Percentiles rank a stretch among this genome's conserved stretches.
These are phyloP conservation scores for Aureobasidium sp. DNA, from an alignment of 2,329 filamentous ascomycete genomes.

Conservation along the genomic window DNA sequence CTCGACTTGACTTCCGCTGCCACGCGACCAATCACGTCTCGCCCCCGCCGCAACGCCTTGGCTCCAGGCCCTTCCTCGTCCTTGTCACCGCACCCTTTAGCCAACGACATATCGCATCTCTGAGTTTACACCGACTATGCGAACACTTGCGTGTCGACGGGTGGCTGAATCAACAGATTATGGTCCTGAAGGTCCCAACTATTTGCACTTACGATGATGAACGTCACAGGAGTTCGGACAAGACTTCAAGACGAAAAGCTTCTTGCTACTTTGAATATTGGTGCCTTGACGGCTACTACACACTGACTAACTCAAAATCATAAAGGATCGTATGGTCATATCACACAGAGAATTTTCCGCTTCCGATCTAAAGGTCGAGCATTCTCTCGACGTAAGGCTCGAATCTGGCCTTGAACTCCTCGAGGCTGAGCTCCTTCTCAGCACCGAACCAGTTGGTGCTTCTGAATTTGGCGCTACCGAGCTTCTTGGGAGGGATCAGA, in stretches of 20 bases:
- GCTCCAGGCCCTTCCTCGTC: neutral
- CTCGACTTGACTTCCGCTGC: neutral
- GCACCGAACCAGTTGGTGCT: constrained; percentile 35
- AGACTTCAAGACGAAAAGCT: neutral
- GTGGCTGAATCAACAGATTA: no score
- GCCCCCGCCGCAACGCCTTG: neutral
- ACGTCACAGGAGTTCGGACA: no score
- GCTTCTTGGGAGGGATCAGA: constrained; percentile 65
- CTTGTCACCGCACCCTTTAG: neutral
- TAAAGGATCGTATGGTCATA: constrained; percentile 9
- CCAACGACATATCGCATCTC: no score
- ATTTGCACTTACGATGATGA: no score
- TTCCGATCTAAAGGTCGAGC: constrained; percentile 7
- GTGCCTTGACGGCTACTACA: neutral
- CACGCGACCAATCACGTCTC: neutral
- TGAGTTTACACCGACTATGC: no score
- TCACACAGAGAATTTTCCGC: neutral
- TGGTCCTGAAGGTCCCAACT: no score
- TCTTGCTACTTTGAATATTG: neutral
- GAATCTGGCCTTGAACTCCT: constrained; percentile 54
- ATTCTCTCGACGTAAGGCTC: constrained; percentile 37
- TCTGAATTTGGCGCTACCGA: constrained; percentile 29
- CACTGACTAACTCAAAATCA: neutral
- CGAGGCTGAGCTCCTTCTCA: constrained; percentile 50
- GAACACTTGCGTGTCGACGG: no score